These are phyloP conservation scores for Alternaria solani DNA, from an alignment of 2,329 filamentous ascomycete species.

Conservation along the genomic window DNA sequence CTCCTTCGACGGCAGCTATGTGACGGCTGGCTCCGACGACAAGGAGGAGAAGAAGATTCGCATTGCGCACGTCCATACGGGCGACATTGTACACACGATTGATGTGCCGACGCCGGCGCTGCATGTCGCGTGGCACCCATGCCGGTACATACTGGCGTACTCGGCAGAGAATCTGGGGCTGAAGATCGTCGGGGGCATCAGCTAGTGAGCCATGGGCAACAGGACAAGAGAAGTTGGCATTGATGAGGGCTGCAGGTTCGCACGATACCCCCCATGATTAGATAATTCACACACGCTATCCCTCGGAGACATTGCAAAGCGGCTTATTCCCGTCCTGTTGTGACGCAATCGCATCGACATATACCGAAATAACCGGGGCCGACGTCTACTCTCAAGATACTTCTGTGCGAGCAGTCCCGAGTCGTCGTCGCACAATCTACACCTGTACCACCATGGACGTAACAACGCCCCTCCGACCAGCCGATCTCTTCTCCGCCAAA, in stretches of 20 bases:
- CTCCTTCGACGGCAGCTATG: constrained; percentile 78
- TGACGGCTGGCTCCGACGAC: constrained; percentile 78
- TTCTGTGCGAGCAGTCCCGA: background rate
- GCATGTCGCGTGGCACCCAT: constrained; percentile 79
- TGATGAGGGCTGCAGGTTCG: constrained; percentile 8
- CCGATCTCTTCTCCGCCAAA: constrained; percentile 52
- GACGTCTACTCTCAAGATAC: constrained; percentile 12
- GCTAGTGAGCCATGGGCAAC: constrained; percentile 10
- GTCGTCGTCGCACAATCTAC: background rate
- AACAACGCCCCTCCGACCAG: constrained; percentile 42
- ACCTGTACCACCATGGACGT: constrained; percentile 44
- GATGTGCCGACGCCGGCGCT: constrained; percentile 72
- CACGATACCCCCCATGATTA: constrained; percentile 27
- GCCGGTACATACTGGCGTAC: constrained; percentile 76
- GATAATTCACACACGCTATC: background rate
- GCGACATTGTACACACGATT: constrained; percentile 74
- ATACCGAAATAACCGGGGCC: constrained; percentile 18
- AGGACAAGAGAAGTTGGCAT: background rate
- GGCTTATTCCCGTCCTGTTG: constrained; percentile 10
- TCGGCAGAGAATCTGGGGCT: constrained; percentile 69
- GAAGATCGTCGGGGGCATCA: constrained; percentile 68
- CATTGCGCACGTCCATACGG: constrained; percentile 76
- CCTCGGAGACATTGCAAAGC: constrained; percentile 3
- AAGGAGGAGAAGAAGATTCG: constrained; percentile 75
- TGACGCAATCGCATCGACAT: constrained; percentile 19